These are phyloP conservation scores for Syncephalastrum racemosum DNA, from an alignment of 371 early-diverging fungal species.

Conservation along the genomic window DNA sequence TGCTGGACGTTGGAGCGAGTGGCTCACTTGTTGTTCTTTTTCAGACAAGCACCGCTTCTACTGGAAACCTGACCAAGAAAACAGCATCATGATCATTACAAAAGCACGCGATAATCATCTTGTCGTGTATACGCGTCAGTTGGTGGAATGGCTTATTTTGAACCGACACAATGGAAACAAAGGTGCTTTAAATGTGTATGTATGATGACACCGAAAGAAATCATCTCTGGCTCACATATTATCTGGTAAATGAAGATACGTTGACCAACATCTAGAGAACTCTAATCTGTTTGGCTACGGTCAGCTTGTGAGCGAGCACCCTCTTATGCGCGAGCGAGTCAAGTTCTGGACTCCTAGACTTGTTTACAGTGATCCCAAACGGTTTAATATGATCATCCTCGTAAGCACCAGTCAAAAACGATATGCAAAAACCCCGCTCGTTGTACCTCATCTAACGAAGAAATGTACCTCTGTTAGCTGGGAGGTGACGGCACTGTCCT, in stretches of 20 bases:
- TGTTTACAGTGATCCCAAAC: conserved; percentile 62
- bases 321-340: conserved; percentile 34
- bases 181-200: conserved; percentile 66
- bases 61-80: no score
- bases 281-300: conserved; percentile 57
- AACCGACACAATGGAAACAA: conserved; percentile 41
- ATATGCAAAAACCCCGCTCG: neutral
- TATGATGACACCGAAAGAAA: neutral
- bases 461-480: conserved; percentile 37
- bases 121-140: conserved; percentile 71
- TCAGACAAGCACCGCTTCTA: no score
- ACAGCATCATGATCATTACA: conserved; percentile 77
- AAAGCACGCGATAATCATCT: conserved; percentile 81
- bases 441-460: neutral
- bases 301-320: conserved; percentile 31
- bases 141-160: conserved; percentile 78
- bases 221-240: no score
- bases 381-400: conserved; percentile 79
- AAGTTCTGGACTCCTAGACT: conserved; percentile 81
- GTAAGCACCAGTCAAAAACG: conserved; percentile 33
- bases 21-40: conserved; percentile 22
- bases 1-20: neutral
- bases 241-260: conserved; percentile 36
- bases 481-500: conserved; percentile 91
- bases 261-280: conserved; percentile 64